phyloP scores from a whole-genome alignment of 805 yeast species.

The Jamesozyma rosinii region DNA sequence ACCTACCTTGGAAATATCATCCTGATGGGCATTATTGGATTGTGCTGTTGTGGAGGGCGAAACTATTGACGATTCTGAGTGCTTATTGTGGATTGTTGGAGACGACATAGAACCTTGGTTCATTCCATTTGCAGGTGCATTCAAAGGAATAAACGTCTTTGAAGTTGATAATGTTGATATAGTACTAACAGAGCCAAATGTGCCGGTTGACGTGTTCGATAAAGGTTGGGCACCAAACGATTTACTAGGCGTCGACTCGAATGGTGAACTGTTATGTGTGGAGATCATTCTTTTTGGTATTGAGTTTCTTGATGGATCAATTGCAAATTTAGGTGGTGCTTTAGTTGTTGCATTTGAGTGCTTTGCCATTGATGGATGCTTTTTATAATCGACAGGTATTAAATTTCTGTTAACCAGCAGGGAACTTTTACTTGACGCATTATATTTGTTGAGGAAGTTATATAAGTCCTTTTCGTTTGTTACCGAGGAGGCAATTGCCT shows the following conservation, averaged over 20 bases:
- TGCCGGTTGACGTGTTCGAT: constrained; percentile 5
- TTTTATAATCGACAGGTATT: constrained; percentile 60
- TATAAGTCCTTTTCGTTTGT: constrained; percentile 80
- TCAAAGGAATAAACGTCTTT: constrained; percentile 2
- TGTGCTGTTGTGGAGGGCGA: not conserved
- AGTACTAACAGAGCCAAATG: constrained; percentile 1
- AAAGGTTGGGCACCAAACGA: constrained; percentile 1
- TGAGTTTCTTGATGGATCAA: constrained; percentile 25
- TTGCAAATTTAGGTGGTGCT: constrained; percentile 23
- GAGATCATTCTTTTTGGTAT: constrained; percentile 28
- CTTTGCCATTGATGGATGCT: constrained; percentile 53
- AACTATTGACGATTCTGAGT: not conserved
- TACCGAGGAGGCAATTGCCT: constrained; percentile 61
- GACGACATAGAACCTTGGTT: not conserved
- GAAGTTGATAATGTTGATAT: constrained; percentile 2
- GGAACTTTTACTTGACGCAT: constrained; percentile 29
- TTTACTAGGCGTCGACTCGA: constrained; percentile 5
- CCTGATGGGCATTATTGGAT: constrained; percentile 4
- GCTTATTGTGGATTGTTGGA: not conserved
- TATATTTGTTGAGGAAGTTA: constrained; percentile 48
- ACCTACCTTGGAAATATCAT: not conserved
- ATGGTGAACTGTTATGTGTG: constrained; percentile 30
- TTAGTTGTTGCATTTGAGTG: constrained; percentile 20
- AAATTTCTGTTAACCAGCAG: constrained; percentile 35
- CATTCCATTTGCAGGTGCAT: not conserved